Conservation (phyloP, 495 filamentous ascomycete species). For the Penicillium coprophilum region DNA sequence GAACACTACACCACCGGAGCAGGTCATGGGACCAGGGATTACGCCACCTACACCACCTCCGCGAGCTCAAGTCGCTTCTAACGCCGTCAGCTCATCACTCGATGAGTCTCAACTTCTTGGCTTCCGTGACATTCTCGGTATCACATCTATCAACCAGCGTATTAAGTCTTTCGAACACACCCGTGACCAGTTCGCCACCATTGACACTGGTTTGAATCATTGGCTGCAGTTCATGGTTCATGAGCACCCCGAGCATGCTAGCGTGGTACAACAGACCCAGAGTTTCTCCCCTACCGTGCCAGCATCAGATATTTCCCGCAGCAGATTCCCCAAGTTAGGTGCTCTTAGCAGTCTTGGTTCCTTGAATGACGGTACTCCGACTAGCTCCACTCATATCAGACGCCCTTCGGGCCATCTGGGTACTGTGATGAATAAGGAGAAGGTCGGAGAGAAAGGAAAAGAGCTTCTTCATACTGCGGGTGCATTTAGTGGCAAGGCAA, state of each 20-base stretch:
- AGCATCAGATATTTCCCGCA: conserved; percentile 37
- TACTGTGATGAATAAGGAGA: conserved; percentile 42
- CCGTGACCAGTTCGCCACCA: conserved; percentile 63
- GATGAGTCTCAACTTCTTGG: conserved; percentile 46
- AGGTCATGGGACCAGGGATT: conserved; percentile 16
- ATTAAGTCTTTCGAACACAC: conserved; percentile 69
- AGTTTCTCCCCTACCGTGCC: conserved; percentile 31
- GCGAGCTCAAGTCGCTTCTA: conserved; percentile 1
- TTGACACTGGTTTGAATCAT: conserved; percentile 69
- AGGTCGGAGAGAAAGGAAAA: conserved; percentile 73
- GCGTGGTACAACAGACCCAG: conserved; percentile 40
- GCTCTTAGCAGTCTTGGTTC: conserved; percentile 35
- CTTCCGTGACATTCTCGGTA: conserved; percentile 71
- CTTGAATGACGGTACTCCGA: conserved; percentile 46
- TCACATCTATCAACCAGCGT: conserved; percentile 60
- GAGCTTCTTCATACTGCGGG: conserved; percentile 80
- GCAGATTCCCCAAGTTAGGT: conserved; percentile 49
- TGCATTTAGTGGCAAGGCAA: conserved; percentile 65
- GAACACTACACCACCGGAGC: conserved; percentile 19
- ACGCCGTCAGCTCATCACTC: conserved; percentile 14
- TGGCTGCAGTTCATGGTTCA: conserved; percentile 62
- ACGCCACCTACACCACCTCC: not conserved
- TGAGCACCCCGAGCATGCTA: conserved; percentile 52
- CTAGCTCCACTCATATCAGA: conserved; percentile 33
- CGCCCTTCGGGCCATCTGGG: conserved; percentile 41